Evolutionary conservation across 768 basidiomycete genomes (phyloP), one percentile per base, ranked within the genome.

Genomic region (Suillus ampliporus): DNA sequence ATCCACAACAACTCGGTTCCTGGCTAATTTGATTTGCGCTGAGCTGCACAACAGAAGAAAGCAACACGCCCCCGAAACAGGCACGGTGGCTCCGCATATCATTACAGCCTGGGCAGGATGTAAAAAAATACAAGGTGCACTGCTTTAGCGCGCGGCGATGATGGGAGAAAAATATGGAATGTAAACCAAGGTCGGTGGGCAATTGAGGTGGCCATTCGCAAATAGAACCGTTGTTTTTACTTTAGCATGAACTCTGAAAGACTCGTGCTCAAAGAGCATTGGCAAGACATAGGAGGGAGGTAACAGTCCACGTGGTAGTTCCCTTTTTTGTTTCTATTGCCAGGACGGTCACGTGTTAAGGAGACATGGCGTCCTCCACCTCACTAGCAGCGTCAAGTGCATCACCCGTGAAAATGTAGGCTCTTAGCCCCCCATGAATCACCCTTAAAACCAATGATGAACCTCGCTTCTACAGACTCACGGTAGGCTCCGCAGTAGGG

Each of bases 401-500:
- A 14, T 26, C 53, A 13, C 9, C 71, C 11, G 71, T 78, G 44
- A 78, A 76, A 74, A 72, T 76, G 75, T 76, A 62, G 67, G 76
- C 53, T 57, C 48, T 26, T 43, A 46, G 41, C 51, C 23, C n/a
- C 23, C 48, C 34, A 21, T 15, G 37, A 44, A 28, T 37, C 13
- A 31, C 34, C 43, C 26, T 23, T 61, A 57, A 35, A 51, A 47
- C 37, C 64, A 40, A 73, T 50, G 47, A 52, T 9, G 26, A 48
- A 43, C 3, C 11, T 5, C 9, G 38, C 21, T 26, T 28, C 5
- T 52, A 6, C 56, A 89, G 88, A 66, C 79, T 97, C 60, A 88
- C 92, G 6, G 88, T 96, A 48, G 95, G 95, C 17, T 87, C 95
- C 57, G 87, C 91, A 7, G 77, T 81, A 38, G 95, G 95, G 31